These are phyloP conservation scores for Thraustotheca clavata DNA, from an alignment of 352 stramenopile genomes.

Conservation along the genomic window DNA sequence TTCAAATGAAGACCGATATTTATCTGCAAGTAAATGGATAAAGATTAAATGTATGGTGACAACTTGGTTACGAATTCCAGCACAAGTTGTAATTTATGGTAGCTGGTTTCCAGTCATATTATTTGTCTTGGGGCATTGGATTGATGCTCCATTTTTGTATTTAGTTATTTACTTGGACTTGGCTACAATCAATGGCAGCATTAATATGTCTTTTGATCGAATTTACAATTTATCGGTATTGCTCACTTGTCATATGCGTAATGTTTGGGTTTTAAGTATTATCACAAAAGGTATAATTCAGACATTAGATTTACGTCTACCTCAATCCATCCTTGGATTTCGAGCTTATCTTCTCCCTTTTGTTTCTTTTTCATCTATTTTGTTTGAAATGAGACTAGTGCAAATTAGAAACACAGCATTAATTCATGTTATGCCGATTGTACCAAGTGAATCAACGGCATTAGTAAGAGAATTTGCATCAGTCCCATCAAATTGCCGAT, in stretches of 20 bases:
- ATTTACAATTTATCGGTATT: background rate
- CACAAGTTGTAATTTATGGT: constrained; percentile 3
- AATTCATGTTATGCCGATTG: background rate
- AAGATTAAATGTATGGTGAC: background rate
- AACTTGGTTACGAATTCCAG: background rate
- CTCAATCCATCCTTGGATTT: background rate
- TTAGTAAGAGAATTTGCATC: background rate
- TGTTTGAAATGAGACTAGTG: background rate
- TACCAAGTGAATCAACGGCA: background rate
- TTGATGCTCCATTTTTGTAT: background rate
- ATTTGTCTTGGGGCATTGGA: background rate
- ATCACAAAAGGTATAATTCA: background rate
- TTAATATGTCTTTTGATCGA: background rate
- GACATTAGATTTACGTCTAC: background rate
- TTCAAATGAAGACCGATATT: background rate
- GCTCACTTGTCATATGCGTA: constrained; percentile 4
- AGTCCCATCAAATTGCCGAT: background rate
- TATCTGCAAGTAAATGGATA: background rate
- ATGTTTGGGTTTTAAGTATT: background rate
- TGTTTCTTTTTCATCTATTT: background rate
- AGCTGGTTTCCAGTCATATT: background rate
- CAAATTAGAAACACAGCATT: background rate
- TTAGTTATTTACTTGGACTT: background rate
- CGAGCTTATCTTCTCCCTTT: background rate
- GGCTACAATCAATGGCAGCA: background rate